Percentiles rank a stretch among this genome's conserved stretches.
Conservation (phyloP, 106 monocot species). For the Alisma plantagoaquatica region DNA sequence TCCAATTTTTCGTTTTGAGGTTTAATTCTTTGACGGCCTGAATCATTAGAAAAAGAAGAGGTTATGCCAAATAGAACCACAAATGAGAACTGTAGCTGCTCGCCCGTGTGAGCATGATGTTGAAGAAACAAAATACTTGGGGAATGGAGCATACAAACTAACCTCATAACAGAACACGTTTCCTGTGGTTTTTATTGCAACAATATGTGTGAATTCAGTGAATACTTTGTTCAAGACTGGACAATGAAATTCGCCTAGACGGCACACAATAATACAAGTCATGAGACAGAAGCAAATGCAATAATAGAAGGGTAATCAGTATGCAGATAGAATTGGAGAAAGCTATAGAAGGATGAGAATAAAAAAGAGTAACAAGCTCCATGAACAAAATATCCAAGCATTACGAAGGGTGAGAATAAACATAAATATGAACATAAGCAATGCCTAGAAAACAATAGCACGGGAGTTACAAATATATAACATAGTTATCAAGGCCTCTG, state of each 20-base stretch:
- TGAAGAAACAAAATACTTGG: neutral
- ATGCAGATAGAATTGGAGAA: too few species aligned
- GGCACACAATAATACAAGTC: neutral
- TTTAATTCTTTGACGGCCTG: constrained; percentile 97
- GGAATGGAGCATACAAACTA: neutral
- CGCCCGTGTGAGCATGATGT: too few species aligned
- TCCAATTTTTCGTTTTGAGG: constrained; percentile 93
- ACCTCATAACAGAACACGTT: constrained; percentile 99
- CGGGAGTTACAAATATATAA: too few species aligned
- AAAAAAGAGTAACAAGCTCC: too few species aligned
- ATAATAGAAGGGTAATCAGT: neutral
- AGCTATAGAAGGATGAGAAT: too few species aligned
- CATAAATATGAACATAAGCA: too few species aligned
- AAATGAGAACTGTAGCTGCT: too few species aligned
- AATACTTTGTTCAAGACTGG: constrained; percentile 98
- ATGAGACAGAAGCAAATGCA: neutral
- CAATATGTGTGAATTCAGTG: constrained; percentile 93
- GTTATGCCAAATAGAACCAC: neutral
- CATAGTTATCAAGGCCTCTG: too few species aligned
- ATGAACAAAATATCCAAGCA: too few species aligned
- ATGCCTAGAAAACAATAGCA: too few species aligned
- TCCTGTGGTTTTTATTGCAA: constrained; percentile 93
- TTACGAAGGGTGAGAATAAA: too few species aligned
- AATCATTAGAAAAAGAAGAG: neutral
- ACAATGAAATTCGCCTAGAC: constrained; percentile 83